A percentile compares a stretch with the other conserved stretches of the same genome.
Evolutionary conservation across 257 asterid species (phyloP).

Genomic region (Primulina eburnea): DNA sequence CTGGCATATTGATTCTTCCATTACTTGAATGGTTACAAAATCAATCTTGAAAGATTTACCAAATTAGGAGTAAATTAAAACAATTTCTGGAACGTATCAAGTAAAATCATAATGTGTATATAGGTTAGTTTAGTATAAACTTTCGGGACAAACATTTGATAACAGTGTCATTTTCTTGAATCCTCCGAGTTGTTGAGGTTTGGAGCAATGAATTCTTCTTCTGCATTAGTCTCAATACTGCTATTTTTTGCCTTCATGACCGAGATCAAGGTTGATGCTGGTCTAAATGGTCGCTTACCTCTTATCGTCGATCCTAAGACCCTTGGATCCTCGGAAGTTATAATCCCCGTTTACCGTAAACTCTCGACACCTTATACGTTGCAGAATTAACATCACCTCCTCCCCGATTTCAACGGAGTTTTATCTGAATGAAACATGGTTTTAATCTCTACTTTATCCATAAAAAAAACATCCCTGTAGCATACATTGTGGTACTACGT

Average conservation of each 20-base stretch:
- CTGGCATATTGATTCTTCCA: neutral
- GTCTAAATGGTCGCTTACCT: slow-evolving; percentile 15
- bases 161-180: neutral
- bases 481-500: too few species aligned
- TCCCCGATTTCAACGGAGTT: too few species aligned
- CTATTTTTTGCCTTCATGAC: neutral
- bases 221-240: neutral
- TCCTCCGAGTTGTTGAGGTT: neutral
- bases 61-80: too few species aligned
- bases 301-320: slow-evolving; percentile 9
- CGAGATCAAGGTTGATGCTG: slow-evolving; percentile 14
- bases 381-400: too few species aligned
- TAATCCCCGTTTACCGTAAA: slow-evolving; percentile 1
- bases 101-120: neutral
- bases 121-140: neutral
- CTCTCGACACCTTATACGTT: too few species aligned
- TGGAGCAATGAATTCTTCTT: slow-evolving; percentile 12
- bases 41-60: neutral
- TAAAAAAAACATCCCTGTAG: too few species aligned
- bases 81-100: neutral
- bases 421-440: too few species aligned
- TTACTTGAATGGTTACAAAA: neutral
- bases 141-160: neutral
- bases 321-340: neutral
- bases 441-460: too few species aligned